A percentile compares a stretch with the other conserved stretches of the same genome.
Conservation (phyloP, 257 asterid genomes). For the Solanum paucissectum region DNA sequence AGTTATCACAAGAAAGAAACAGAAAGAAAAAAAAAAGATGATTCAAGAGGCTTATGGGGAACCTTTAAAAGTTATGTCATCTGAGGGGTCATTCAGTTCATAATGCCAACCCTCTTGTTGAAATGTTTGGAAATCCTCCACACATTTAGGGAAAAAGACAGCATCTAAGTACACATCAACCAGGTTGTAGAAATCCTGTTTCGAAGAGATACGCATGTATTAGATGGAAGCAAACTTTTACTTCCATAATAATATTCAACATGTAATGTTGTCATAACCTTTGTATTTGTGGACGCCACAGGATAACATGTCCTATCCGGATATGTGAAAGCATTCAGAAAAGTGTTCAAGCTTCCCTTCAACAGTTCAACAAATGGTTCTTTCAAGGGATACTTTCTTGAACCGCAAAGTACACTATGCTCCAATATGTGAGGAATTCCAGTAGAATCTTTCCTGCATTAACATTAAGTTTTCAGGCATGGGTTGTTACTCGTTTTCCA, state of each 20-base stretch:
- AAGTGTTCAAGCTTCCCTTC: conserved; percentile 93
- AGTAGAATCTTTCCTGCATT: conserved; percentile 88
- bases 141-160: conserved; percentile 92
- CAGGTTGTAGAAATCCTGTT: conserved; percentile 97
- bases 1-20: background rate
- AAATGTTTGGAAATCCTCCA: conserved; percentile 82
- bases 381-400: conserved; percentile 92
- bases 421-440: conserved; percentile 98
- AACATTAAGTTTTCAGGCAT: background rate
- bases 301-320: conserved; percentile 99
- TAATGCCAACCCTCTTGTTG: conserved; percentile 99
- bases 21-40: background rate
- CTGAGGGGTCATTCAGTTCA: conserved; percentile 91
- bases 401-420: conserved; percentile 96
- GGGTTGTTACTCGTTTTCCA: background rate
- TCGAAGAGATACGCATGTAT: conserved; percentile 3
- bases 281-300: conserved; percentile 90
- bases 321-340: conserved; percentile 93
- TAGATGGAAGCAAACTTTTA: background rate
- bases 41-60: background rate
- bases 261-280: conserved; percentile 27
- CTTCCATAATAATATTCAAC: background rate
- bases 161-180: conserved; percentile 98
- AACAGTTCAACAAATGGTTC: conserved; percentile 95
- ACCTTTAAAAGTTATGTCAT: conserved; percentile 95